phyloP scores from a whole-genome alignment of 2,329 filamentous ascomycete species.

The Aquanectria penicillioides region DNA sequence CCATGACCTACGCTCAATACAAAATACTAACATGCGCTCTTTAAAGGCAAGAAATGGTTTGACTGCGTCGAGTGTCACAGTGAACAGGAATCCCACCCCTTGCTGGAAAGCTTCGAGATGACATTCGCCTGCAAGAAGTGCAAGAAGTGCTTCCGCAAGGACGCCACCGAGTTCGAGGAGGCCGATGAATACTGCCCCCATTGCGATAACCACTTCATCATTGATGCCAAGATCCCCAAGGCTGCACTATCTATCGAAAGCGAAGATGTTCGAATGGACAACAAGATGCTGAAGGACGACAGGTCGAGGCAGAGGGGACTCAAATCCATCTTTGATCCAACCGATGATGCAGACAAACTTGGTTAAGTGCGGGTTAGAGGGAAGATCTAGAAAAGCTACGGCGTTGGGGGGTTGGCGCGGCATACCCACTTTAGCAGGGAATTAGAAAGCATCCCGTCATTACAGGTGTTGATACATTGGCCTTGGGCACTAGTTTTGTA shows the following conservation, averaged over 20 bases:
- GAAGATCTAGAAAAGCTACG: slow-evolving; percentile 29
- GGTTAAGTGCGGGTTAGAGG: slow-evolving; percentile 61
- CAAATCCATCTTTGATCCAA: slow-evolving; percentile 80
- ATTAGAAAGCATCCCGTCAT: slow-evolving; percentile 40
- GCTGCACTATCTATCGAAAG: slow-evolving; percentile 87
- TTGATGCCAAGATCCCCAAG: slow-evolving; percentile 88
- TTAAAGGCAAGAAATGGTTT: slow-evolving; percentile 91
- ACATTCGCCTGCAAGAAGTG: slow-evolving; percentile 98
- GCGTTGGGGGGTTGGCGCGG: slow-evolving; percentile 45
- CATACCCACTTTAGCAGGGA: slow-evolving; percentile 32
- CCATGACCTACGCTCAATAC: not conserved
- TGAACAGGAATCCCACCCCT: slow-evolving; percentile 80
- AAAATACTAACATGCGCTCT: slow-evolving; percentile 14
- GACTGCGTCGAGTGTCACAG: slow-evolving; percentile 95
- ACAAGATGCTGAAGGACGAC: slow-evolving; percentile 93
- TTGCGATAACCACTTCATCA: slow-evolving; percentile 98
- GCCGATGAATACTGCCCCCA: slow-evolving; percentile 98
- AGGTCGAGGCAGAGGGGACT: slow-evolving; percentile 67
- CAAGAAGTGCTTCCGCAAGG: slow-evolving; percentile 97
- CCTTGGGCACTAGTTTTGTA: slow-evolving; percentile 41
- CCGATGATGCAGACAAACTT: slow-evolving; percentile 77
- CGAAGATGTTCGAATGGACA: slow-evolving; percentile 87
- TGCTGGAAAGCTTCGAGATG: slow-evolving; percentile 87
- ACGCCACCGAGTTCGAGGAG: slow-evolving; percentile 91
- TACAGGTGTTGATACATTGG: slow-evolving; percentile 52